phyloP scores from a whole-genome alignment of 164 flowering plant species.

The Macadamia tetraphylla region DNA sequence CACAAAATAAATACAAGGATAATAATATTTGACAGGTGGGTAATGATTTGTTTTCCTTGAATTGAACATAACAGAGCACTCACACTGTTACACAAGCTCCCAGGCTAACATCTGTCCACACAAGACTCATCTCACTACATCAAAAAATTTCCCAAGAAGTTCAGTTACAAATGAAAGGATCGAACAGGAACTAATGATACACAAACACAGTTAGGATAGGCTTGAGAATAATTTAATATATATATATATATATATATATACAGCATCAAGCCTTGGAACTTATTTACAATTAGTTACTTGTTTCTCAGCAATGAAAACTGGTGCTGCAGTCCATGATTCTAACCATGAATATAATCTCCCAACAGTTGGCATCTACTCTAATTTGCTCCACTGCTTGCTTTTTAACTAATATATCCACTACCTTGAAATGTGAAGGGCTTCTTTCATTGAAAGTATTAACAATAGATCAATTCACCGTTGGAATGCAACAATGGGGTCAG shows the following conservation, averaged over 20 bases:
- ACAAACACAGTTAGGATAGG: neutral
- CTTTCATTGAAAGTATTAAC: slow-evolving; percentile 1
- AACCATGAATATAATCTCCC: neutral
- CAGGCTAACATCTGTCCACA: neutral
- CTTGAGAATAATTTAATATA: neutral
- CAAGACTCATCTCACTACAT: neutral
- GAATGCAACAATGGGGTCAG: neutral
- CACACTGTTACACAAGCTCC: neutral
- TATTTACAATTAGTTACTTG: neutral
- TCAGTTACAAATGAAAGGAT: neutral
- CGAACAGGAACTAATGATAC: neutral
- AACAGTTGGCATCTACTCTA: neutral
- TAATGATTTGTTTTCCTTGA: too few species aligned
- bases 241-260: neutral
- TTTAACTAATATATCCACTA: neutral
- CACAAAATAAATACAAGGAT: too few species aligned
- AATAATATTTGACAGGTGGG: too few species aligned
- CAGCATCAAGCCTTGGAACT: neutral
- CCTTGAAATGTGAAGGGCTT: neutral
- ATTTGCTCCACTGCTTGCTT: too few species aligned
- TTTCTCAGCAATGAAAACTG: neutral
- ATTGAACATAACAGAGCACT: too few species aligned
- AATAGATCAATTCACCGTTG: neutral
- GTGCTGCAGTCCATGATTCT: neutral
- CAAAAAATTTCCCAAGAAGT: neutral